A percentile compares a stretch with the other conserved stretches of the same genome.
Conservation (phyloP, 73 alveolate species). For the Halteria grandinella region DNA sequence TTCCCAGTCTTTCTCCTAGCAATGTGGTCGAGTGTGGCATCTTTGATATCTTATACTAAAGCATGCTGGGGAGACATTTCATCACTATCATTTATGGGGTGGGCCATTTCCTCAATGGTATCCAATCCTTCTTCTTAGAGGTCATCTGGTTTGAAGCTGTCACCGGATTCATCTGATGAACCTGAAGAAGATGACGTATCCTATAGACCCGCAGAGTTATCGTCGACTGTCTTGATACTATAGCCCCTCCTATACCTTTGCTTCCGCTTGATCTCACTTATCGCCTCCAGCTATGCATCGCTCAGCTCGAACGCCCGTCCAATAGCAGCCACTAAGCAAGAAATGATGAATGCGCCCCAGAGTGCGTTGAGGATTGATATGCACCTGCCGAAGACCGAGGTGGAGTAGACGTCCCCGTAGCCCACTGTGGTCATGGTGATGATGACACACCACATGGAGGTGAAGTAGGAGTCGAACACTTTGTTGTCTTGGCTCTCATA, state of each 20-base stretch:
- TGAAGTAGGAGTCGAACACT: constrained; percentile 56
- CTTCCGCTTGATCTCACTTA: constrained; percentile 17
- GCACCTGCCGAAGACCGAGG: constrained; percentile 60
- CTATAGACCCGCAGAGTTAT: constrained; percentile 9
- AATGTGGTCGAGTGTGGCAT: constrained; percentile 35
- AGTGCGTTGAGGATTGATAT: constrained; percentile 57
- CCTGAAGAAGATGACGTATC: no score
- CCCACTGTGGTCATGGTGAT: constrained; percentile 79
- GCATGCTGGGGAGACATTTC: constrained; percentile 4
- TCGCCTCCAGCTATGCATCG: constrained; percentile 23
- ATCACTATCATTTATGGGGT: background rate
- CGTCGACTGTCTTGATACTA: background rate
- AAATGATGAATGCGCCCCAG: constrained; percentile 68
- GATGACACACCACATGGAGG: constrained; percentile 65
- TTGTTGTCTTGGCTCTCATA: constrained; percentile 49
- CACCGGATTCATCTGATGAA: background rate
- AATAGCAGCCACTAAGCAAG: constrained; percentile 58
- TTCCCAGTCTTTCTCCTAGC: background rate
- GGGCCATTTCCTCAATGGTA: no score
- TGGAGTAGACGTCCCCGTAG: constrained; percentile 76
- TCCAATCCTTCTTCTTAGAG: constrained; percentile 30
- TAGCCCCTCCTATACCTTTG: background rate
- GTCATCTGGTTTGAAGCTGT: background rate
- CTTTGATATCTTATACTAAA: background rate
- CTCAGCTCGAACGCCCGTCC: constrained; percentile 9